phyloP scores from a whole-genome alignment of 352 stramenopile genomes.

The Achlya hypogyna region DNA sequence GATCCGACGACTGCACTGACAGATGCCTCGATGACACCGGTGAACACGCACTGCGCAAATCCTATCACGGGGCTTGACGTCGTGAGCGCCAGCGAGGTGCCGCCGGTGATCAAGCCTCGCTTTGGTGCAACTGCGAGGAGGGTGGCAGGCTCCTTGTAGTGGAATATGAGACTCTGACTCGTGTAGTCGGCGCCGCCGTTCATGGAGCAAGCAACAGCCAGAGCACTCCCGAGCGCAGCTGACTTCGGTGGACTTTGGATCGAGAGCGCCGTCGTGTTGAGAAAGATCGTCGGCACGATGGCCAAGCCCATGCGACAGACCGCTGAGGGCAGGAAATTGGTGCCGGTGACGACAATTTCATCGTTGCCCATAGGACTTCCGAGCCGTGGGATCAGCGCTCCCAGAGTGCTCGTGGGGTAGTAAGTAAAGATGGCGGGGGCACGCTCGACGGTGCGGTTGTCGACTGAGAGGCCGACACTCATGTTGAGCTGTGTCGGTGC shows the following conservation, averaged over 20 bases:
- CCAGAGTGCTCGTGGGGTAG: slow-evolving; percentile 16
- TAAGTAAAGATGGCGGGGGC: slow-evolving; percentile 27
- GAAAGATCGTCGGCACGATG: not conserved
- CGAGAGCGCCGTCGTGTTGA: slow-evolving; percentile 15
- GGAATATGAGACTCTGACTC: not conserved
- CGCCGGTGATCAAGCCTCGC: slow-evolving; percentile 1
- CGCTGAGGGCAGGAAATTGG: slow-evolving; percentile 28
- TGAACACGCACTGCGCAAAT: too few relatives aligned
- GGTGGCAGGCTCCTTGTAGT: not conserved
- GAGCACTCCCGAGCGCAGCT: not conserved
- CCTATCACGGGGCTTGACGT: too few relatives aligned
- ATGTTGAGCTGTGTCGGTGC: not conserved
- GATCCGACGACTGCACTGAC: too few relatives aligned
- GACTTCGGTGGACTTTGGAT: not conserved
- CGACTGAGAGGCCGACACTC: slow-evolving; percentile 23
- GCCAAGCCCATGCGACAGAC: slow-evolving; percentile 28
- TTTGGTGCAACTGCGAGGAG: not conserved
- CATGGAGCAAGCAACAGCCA: not conserved
- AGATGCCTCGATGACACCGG: too few relatives aligned
- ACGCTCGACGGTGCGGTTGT: slow-evolving; percentile 24
- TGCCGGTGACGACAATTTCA: slow-evolving; percentile 26
- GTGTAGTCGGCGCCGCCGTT: slow-evolving; percentile 9
- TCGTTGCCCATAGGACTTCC: slow-evolving; percentile 22
- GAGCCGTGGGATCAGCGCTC: slow-evolving; percentile 23
- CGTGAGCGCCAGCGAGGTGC: too few relatives aligned